Evolutionary conservation across 1,284 basidiomycete genomes (phyloP).

Genomic region (Rugosomyces carneus): DNA sequence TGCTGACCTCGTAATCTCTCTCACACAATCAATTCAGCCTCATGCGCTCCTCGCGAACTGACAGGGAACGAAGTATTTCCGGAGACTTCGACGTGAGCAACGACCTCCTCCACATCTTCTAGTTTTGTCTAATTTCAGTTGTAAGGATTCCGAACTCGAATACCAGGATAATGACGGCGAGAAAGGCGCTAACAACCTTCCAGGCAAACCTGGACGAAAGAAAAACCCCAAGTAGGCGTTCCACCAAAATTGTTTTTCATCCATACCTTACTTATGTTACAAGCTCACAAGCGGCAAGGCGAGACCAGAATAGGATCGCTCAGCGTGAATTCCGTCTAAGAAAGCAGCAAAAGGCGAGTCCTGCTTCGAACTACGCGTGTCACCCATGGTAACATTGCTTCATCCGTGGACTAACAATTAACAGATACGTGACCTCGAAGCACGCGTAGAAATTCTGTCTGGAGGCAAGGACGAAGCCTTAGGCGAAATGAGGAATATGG

Average conservation of each 20-base stretch:
- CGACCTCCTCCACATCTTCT: constrained; percentile 3
- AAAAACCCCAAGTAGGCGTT: constrained; percentile 73
- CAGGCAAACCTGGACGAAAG: constrained; percentile 73
- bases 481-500: constrained; percentile 73
- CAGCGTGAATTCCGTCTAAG: constrained; percentile 88
- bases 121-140: constrained; percentile 12
- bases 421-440: constrained; percentile 89
- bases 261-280: constrained; percentile 25
- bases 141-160: constrained; percentile 57
- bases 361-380: background rate
- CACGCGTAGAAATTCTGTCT: constrained; percentile 84
- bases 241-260: constrained; percentile 20
- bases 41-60: constrained; percentile 35
- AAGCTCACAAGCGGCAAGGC: constrained; percentile 78
- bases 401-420: constrained; percentile 5
- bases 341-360: constrained; percentile 72
- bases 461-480: constrained; percentile 85
- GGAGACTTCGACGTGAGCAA: constrained; percentile 45
- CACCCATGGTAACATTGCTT: background rate
- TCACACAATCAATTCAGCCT: constrained; percentile 31
- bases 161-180: constrained; percentile 37
- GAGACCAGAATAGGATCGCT: constrained; percentile 89
- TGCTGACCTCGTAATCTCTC: constrained; percentile 33
- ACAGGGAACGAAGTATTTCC: constrained; percentile 53
- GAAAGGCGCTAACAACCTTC: constrained; percentile 26